Evolutionary conservation across 352 stramenopile species (phyloP).

Genomic region (Phytopythium ostracodes): DNA sequence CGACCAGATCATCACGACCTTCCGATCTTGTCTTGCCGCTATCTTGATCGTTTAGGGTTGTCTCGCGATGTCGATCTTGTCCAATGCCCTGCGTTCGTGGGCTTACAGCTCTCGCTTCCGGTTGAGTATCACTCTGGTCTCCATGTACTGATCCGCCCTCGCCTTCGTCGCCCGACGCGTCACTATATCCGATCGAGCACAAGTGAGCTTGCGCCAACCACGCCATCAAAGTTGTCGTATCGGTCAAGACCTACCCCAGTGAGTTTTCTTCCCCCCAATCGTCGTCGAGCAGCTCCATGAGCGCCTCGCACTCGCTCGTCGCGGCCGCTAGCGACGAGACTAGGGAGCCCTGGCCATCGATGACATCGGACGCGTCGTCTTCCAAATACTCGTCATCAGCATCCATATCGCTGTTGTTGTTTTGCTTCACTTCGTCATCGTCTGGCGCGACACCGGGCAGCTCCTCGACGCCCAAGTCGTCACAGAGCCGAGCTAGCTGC

Average conservation of each 20-base stretch:
- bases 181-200: background rate
- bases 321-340: slow-evolving; percentile 17
- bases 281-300: background rate
- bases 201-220: background rate
- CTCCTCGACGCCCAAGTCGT: background rate
- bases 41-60: background rate
- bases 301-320: slow-evolving; percentile 4
- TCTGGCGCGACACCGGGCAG: no score
- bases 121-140: background rate
- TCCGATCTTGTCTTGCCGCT: background rate
- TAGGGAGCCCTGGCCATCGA: slow-evolving; percentile 16
- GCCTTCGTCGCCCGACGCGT: background rate
- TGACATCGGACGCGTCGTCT: background rate
- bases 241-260: background rate
- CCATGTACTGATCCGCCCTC: background rate
- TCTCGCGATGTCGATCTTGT: background rate
- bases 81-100: background rate
- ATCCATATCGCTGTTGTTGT: background rate
- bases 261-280: background rate
- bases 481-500: slow-evolving; percentile 2
- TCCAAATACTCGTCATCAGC: background rate
- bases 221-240: background rate
- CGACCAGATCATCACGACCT: slow-evolving; percentile 7
- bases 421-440: background rate
- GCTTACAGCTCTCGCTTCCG: background rate